phyloP scores from a whole-genome alignment of 2,329 filamentous ascomycete genomes.

The Chaetomiaceae sp. region DNA sequence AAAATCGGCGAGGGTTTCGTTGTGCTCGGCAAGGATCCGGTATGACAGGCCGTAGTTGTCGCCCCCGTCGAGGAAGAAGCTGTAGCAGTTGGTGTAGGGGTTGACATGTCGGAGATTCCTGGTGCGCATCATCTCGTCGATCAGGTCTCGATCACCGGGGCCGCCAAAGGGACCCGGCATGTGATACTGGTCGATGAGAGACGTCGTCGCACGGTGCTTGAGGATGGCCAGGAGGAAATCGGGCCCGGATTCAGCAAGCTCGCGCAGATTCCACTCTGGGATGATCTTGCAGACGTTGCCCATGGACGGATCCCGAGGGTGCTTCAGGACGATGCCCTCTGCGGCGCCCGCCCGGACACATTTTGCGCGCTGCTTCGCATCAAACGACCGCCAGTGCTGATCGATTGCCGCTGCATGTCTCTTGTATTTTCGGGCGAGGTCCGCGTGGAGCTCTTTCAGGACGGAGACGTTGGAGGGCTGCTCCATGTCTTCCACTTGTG shows the following conservation, averaged over 20 bases:
- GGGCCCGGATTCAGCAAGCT: slow-evolving; percentile 24
- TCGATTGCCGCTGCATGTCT: slow-evolving; percentile 35
- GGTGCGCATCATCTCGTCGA: not conserved
- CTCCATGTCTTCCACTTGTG: no score
- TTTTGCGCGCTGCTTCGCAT: slow-evolving; percentile 31
- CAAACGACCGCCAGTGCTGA: slow-evolving; percentile 38
- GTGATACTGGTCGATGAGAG: slow-evolving; percentile 18
- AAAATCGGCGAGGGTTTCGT: slow-evolving; percentile 26
- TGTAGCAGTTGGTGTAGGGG: slow-evolving; percentile 13
- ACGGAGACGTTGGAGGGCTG: not conserved
- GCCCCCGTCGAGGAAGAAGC: not conserved
- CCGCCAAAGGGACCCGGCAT: slow-evolving; percentile 1
- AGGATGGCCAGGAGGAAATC: slow-evolving; percentile 27
- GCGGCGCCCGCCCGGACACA: slow-evolving; percentile 34
- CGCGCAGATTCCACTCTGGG: no score
- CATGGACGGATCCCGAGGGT: slow-evolving; percentile 31
- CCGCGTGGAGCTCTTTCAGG: slow-evolving; percentile 33
- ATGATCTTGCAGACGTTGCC: not conserved
- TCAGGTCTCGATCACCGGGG: slow-evolving; percentile 34
- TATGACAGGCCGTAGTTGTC: slow-evolving; percentile 38
- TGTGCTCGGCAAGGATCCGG: slow-evolving; percentile 24
- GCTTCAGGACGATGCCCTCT: slow-evolving; percentile 34
- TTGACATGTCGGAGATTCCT: no score
- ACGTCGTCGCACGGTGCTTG: slow-evolving; percentile 18
- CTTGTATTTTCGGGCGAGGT: slow-evolving; percentile 38